Conservation (phyloP, 768 basidiomycete genomes). For the Harrya chromipes region DNA sequence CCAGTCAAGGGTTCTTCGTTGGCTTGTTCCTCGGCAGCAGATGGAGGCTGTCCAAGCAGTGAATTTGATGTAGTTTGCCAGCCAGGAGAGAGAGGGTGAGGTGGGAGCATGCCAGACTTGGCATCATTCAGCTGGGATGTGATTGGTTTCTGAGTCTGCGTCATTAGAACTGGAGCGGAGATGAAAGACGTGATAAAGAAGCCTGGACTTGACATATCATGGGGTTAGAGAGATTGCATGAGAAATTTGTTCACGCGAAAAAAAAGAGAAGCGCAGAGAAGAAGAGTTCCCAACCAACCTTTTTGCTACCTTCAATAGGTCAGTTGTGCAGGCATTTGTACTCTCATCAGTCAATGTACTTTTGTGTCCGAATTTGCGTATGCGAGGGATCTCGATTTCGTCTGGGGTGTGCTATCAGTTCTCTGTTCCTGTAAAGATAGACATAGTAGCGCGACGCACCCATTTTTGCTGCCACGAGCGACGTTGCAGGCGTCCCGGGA, state of each 20-base stretch:
- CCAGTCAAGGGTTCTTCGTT: neutral
- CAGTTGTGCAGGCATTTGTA: conserved; percentile 1
- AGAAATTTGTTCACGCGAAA: conserved; percentile 18
- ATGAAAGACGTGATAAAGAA: conserved; percentile 35
- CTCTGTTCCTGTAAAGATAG: neutral
- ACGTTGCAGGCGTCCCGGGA: conserved; percentile 40
- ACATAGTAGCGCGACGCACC: conserved; percentile 33
- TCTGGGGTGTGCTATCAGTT: conserved; percentile 34
- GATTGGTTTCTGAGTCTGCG: conserved; percentile 17
- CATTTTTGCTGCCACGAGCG: conserved; percentile 45
- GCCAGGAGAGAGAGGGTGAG: conserved; percentile 19
- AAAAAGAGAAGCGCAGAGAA: conserved; percentile 9
- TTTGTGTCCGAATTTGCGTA: conserved; percentile 42
- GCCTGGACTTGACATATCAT: conserved; percentile 28
- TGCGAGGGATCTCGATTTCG: conserved; percentile 51
- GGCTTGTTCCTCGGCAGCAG: conserved; percentile 3
- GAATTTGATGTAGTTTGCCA: conserved; percentile 17
- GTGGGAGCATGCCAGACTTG: conserved; percentile 18
- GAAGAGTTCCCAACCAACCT: conserved; percentile 21
- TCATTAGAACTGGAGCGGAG: conserved; percentile 29
- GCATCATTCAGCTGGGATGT: conserved; percentile 15
- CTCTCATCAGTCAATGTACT: conserved; percentile 9
- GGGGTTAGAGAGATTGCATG: conserved; percentile 23
- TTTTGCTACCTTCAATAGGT: conserved; percentile 14
- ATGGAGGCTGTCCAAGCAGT: conserved; percentile 24